Evolutionary conservation across 495 filamentous ascomycete species (phyloP), one percentile per base, ranked within the genome.

Genomic region (Penicillium argentinense): DNA sequence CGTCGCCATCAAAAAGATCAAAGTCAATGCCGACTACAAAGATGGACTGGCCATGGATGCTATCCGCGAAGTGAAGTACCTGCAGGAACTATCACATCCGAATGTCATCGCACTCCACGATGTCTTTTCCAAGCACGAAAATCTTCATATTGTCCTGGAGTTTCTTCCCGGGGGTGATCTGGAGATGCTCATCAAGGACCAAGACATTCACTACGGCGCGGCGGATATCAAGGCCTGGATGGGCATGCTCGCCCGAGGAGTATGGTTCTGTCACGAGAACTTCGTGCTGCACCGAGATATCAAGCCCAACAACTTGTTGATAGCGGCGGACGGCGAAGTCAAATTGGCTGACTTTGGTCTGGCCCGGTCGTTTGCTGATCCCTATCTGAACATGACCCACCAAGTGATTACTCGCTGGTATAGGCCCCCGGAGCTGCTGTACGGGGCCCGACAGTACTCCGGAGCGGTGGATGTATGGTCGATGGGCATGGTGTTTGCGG

Each of bases 1-100:
- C 18, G 87, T 99, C 34, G 95, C 95, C 45, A 97, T 99, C 65
- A 99, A 99, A 62, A 97, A 97, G 72, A 96, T 99, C 73, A 97
- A 97, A 66, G 78, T 95, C 56, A 89, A 91, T 59, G 80, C 84
- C 11, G 89, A 96, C 59, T 82, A 77, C 56, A 77, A 76, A 56
- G 91, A 96, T 62, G 95, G 95, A 44, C 80, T 99, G 54, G 81
- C 88, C 11, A 88, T 91, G 74, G 95, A 99, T 67, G 88, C 92
- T 12, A 85, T 97, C 52, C 89, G 95, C 48, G 95, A 99, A 73
- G 82, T 97, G 59, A 95, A 93, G 60, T 86, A 88, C 66, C 78
- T 98, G 7, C 91, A 95, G 62, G 95, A 98, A 67, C 79, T 98
- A n/a, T 85, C 82, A 8, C 93, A 98, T 64, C 89, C 91, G 3